A percentile compares a stretch with the other conserved stretches of the same genome.
Conservation (phyloP, 176 grass and related monocot genomes). For the Areca catechu region DNA sequence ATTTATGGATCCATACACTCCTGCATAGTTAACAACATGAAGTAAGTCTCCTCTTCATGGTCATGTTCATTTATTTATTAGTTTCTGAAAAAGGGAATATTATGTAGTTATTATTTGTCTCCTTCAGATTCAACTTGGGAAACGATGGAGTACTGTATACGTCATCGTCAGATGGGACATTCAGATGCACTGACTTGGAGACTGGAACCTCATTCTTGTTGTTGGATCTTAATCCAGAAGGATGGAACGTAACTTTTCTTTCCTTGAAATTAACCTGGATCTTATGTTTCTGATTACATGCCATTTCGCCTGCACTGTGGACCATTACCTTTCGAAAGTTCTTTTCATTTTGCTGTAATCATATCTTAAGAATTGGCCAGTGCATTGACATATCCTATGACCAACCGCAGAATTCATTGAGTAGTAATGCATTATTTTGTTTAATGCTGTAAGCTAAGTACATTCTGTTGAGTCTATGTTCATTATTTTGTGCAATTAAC, state of each 20-base stretch:
- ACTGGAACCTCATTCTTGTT: constrained; percentile 62
- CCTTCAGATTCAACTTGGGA: constrained; percentile 41
- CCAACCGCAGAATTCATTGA: no score
- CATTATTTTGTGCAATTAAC: no score
- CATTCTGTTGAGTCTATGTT: no score
- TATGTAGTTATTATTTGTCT: not conserved
- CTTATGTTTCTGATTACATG: not conserved
- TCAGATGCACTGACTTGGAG: constrained; percentile 70
- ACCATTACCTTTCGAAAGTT: not conserved
- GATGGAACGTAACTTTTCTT: constrained; percentile 65
- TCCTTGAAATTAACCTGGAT: not conserved
- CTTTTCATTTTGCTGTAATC: not conserved
- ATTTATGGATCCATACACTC: constrained; percentile 74
- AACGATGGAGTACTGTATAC: constrained; percentile 78
- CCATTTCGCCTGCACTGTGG: not conserved
- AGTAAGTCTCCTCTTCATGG: constrained; percentile 38
- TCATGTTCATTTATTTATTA: not conserved
- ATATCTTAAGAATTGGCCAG: not conserved
- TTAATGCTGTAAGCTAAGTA: no score
- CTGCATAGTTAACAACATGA: constrained; percentile 88
- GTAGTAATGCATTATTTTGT: not conserved
- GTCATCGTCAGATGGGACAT: constrained; percentile 88
- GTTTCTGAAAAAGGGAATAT: no score
- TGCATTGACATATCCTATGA: no score
- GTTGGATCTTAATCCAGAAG: constrained; percentile 78